Conservation (phyloP, 495 filamentous ascomycete species). For the Pseudevernia furfuracea region DNA sequence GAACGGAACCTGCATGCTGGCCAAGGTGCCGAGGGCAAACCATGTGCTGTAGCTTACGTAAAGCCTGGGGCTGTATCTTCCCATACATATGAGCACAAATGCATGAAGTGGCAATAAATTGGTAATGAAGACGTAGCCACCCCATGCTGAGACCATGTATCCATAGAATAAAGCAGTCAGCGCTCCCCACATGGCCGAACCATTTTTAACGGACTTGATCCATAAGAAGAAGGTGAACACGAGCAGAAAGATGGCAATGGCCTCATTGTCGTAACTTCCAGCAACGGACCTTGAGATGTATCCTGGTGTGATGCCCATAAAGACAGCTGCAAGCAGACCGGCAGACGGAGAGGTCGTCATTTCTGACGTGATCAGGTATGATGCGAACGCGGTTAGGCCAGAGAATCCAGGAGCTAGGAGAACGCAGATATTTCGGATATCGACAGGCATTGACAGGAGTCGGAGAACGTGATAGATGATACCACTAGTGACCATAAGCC, state of each 20-base stretch:
- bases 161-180: conserved; percentile 95
- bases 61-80: conserved; percentile 82
- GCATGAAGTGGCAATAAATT: conserved; percentile 93
- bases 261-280: conserved; percentile 99
- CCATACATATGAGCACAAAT: conserved; percentile 95
- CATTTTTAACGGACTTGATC: conserved; percentile 96
- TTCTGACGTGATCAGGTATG: conserved; percentile 94
- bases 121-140: conserved; percentile 99
- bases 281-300: conserved; percentile 98
- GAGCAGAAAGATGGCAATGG: conserved; percentile 96
- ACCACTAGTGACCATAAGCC: conserved; percentile 98
- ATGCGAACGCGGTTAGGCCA: conserved; percentile 84
- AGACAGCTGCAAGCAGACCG: conserved; percentile 84
- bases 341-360: conserved; percentile 89
- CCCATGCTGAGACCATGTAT: conserved; percentile 99
- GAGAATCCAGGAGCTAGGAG: conserved; percentile 94
- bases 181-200: conserved; percentile 92
- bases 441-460: conserved; percentile 85
- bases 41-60: conserved; percentile 97
- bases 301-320: conserved; percentile 96
- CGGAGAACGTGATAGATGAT: conserved; percentile 91
- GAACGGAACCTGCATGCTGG: conserved; percentile 99
- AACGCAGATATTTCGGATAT: conserved; percentile 98
- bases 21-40: conserved; percentile 94
- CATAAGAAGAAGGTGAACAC: conserved; percentile 99